Percentiles rank a stretch among this genome's conserved stretches.
phyloP scores from a whole-genome alignment of 345 rosid species.

The Euphorbia pulcherrima region DNA sequence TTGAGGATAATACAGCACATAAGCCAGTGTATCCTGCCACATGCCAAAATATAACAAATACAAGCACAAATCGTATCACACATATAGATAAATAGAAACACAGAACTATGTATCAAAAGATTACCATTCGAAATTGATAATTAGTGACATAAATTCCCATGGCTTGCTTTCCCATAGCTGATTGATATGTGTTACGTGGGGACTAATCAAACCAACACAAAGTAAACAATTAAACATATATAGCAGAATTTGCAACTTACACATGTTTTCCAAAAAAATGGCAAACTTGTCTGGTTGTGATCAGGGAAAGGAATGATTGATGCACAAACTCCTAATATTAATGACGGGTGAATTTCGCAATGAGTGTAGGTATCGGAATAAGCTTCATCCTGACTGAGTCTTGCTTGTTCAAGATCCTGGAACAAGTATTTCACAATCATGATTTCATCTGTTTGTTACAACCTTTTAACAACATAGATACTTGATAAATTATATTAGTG shows the following conservation, averaged over 20 bases:
- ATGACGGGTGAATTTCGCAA: slow-evolving; percentile 97
- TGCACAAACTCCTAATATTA: slow-evolving; percentile 95
- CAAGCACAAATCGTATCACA: neutral
- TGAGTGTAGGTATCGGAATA: slow-evolving; percentile 87
- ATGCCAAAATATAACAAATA: slow-evolving; percentile 4
- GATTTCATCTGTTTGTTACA: slow-evolving; percentile 7
- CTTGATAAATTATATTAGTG: neutral
- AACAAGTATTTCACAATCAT: slow-evolving; percentile 17
- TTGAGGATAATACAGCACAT: slow-evolving; percentile 96
- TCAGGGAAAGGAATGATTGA: slow-evolving; percentile 99
- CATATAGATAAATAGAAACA: neutral
- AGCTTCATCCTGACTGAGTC: slow-evolving; percentile 69
- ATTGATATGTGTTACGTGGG: slow-evolving; percentile 97
- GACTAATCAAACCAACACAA: slow-evolving; percentile 51
- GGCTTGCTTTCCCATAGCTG: slow-evolving; percentile 99
- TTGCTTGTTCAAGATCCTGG: slow-evolving; percentile 90
- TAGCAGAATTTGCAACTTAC: neutral
- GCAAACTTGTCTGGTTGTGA: slow-evolving; percentile 83
- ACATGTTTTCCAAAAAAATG: slow-evolving; percentile 1
- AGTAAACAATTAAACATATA: slow-evolving; percentile 4
- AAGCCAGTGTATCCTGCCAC: slow-evolving; percentile 85
- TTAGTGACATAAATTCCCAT: slow-evolving; percentile 99
- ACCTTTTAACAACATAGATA: neutral
- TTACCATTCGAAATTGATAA: slow-evolving; percentile 94
- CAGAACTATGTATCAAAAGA: slow-evolving; percentile 4